Evolutionary conservation across 164 flowering plant genomes (phyloP), one percentile per base, ranked within the genome.

Genomic region (Vitis amurensis): DNA sequence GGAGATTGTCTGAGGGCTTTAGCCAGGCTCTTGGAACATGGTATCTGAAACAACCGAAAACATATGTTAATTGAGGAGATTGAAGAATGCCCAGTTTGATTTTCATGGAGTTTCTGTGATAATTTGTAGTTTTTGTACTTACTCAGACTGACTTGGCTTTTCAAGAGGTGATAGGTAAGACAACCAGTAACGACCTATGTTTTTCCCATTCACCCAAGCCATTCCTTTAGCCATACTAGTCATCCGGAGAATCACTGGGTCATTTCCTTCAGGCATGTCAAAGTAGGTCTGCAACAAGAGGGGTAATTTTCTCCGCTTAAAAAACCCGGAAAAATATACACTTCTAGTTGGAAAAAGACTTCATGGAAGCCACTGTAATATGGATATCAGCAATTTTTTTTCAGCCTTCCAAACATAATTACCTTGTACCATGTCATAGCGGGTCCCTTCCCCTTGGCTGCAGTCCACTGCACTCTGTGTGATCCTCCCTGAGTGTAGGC

Each of bases 401-500:
- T 29, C 13, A n/a, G 9, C 13, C 19, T 14, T 61, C 2, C 5
- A 7, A 8, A 9, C 15, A 31, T 12, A 16, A 66, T 53, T 83
- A 92, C 98, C 98, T 91, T 91, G 83, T 86, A 91, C 98, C 98
- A 93, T n/a, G 94, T 83, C 5, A 91, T 73, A 64, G 89, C 68
- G 0, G 68, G 50, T 60, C 80, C 75, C 19, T 11, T 16, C 23
- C 78, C 85, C 9, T 73, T 48, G 44, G 78, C 78, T 12, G 70
- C 71, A 4, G 55, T 72, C 99, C 99, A 96, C 14, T 80, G 3
- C 0, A 86, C 95, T 48, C 72, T 84, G 15, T 85, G 64, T 6
- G 87, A 71, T 64, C 97, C 97, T 30, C 72, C 83, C 47, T 86
- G 76, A 0, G 89, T 86, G 78, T 12, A 92, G 8, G 85, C 63